Conservation (phyloP, 257 asterid genomes). For the Marsdenia floribunda region DNA sequence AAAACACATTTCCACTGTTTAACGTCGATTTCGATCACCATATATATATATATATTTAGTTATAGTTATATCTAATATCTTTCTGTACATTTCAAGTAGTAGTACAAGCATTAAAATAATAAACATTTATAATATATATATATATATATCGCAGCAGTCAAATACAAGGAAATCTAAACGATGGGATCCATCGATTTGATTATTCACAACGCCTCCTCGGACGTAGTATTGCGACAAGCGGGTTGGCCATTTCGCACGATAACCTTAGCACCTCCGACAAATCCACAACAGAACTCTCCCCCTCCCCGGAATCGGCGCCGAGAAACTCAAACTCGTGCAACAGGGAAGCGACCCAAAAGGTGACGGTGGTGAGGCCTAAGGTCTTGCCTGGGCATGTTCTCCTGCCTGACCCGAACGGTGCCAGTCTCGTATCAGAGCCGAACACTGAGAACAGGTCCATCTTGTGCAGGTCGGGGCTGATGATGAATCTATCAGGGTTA, state of each 20-base stretch:
- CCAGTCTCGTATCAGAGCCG: slow-evolving; percentile 70
- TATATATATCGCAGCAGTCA: no score
- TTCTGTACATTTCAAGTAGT: neutral
- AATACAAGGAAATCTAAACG: neutral
- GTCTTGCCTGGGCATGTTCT: slow-evolving; percentile 77
- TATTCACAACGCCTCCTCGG: slow-evolving; percentile 1
- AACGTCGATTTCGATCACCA: neutral
- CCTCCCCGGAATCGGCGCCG: neutral
- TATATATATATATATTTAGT: neutral
- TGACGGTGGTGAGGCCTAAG: slow-evolving; percentile 54
- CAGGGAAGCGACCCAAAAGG: slow-evolving; percentile 62
- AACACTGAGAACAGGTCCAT: slow-evolving; percentile 22
- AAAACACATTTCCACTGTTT: neutral
- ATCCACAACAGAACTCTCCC: slow-evolving; percentile 22
- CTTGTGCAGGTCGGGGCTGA: neutral
- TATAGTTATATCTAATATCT: no score
- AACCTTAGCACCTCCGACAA: slow-evolving; percentile 42
- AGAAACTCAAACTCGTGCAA: slow-evolving; percentile 47
- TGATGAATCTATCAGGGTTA: slow-evolving; percentile 57
- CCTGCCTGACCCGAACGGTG: slow-evolving; percentile 85
- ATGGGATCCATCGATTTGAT: no score
- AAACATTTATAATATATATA: neutral
- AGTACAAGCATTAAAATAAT: no score
- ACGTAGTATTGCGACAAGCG: slow-evolving; percentile 42
- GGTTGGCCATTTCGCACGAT: slow-evolving; percentile 68